Evolutionary conservation across 805 yeast genomes (phyloP), one percentile per base, ranked within the genome.

Genomic region (Debaryomyces maramus): DNA sequence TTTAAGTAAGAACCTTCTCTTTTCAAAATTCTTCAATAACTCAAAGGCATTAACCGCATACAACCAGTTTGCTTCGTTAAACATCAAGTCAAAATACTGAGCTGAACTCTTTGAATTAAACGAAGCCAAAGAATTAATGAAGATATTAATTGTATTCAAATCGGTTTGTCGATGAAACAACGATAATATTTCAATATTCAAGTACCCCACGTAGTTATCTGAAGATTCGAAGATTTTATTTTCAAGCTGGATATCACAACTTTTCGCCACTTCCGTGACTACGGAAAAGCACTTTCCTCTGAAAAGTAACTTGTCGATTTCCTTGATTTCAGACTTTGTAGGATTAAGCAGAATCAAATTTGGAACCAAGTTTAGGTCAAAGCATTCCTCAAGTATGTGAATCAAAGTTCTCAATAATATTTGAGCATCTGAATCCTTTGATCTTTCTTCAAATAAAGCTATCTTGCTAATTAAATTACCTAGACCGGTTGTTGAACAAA

Each of bases 291-390:
- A 36, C 33, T 49, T 55, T 0, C 73, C 73, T 32, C 55, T 65
- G 44, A 61, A 69, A 7, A 70, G n/a, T 4, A 69, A 46, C 36
- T 62, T 63, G 34, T 67, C 72, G n/a, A 65, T 43, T 40, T 69
- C 73, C 32, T 56, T 57, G 6, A 43, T 23, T 22, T 55, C 56
- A 5, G 52, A 19, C 2, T 40, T 35, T 4, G 34, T 26, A 1
- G 39, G 10, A 16, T 40, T 30, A 6, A 16, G 13, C 2, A 8
- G 13, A 7, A 48, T 33, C 35, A 56, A 32, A 16, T 22, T 34
- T 3, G 18, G 13, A 9, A 50, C 51, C 21, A 58, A 45, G 6
- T 46, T 49, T 8, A 47, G 39, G 8, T 36, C 27, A 18, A 58
- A 50, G 9, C 44, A 10, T 8, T 38, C 14, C 11, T 28, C 24